Evolutionary conservation across 2,329 filamentous ascomycete genomes (phyloP).

Genomic region (Ophioceras dolichostomum): DNA sequence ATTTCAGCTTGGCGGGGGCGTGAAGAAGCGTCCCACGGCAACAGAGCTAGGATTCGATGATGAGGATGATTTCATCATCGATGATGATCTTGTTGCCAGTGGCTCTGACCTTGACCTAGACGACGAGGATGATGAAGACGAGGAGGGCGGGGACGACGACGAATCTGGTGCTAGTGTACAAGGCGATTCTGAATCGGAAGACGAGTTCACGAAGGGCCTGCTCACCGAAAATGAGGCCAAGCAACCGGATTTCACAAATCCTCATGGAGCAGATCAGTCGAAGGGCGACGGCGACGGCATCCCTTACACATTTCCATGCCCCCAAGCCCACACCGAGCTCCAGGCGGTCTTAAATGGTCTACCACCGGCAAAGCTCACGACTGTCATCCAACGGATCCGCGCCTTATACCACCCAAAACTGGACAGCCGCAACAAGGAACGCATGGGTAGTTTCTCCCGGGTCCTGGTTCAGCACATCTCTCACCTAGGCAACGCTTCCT

Average conservation of each 20-base stretch:
- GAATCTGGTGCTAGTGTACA: not conserved
- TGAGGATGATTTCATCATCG: slow-evolving; percentile 86
- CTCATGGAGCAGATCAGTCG: too few relatives aligned
- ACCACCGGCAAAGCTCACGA: slow-evolving; percentile 54
- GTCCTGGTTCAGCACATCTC: slow-evolving; percentile 52
- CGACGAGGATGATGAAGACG: slow-evolving; percentile 22
- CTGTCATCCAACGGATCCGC: slow-evolving; percentile 77
- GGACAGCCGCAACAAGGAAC: slow-evolving; percentile 71
- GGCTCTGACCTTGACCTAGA: slow-evolving; percentile 57
- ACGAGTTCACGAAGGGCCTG: slow-evolving; percentile 62
- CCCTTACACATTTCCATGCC: slow-evolving; percentile 79
- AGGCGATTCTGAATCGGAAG: slow-evolving; percentile 24
- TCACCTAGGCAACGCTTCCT: slow-evolving; percentile 29
- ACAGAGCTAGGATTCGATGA: slow-evolving; percentile 69
- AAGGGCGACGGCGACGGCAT: slow-evolving; percentile 42
- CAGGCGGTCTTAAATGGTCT: slow-evolving; percentile 52
- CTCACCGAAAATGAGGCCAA: slow-evolving; percentile 45
- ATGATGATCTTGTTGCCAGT: slow-evolving; percentile 77
- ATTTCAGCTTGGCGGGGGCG: slow-evolving; percentile 48
- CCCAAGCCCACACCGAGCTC: slow-evolving; percentile 64
- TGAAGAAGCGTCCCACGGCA: slow-evolving; percentile 42
- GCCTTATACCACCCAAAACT: slow-evolving; percentile 87
- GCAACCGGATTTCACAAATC: slow-evolving; percentile 35
- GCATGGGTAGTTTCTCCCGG: slow-evolving; percentile 55
- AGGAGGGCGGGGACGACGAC: slow-evolving; percentile 21